Conservation (phyloP, 805 yeast species). For the Brettanomyces bruxellensis region DNA sequence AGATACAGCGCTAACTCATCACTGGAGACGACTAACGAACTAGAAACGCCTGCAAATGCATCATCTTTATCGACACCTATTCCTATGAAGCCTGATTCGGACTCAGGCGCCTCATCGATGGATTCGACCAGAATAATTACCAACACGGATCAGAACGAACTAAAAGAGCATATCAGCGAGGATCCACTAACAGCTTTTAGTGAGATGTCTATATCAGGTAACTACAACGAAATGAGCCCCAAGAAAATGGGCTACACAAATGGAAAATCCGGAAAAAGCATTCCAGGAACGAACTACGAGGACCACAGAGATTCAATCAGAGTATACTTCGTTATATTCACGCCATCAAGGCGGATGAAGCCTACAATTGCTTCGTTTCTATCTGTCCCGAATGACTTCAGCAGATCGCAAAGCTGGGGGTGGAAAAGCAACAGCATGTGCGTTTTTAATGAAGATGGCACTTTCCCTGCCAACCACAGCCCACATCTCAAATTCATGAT, state of each 20-base stretch:
- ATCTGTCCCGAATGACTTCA: conserved; percentile 46
- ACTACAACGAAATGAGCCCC: not conserved
- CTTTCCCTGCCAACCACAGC: conserved; percentile 34
- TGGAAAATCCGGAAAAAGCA: not conserved
- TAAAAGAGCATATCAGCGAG: conserved; percentile 12
- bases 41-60: not conserved
- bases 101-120: not conserved
- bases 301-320: conserved; percentile 37
- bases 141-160: not conserved
- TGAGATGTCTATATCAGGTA: not conserved
- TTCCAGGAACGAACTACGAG: conserved; percentile 26
- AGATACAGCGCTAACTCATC: not conserved
- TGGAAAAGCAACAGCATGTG: conserved; percentile 52
- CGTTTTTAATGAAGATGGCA: conserved; percentile 39
- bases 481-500: conserved; percentile 40
- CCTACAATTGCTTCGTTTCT: conserved; percentile 42
- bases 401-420: conserved; percentile 51
- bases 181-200: conserved; percentile 7
- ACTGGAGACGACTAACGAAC: not conserved
- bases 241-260: not conserved
- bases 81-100: not conserved
- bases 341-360: conserved; percentile 39
- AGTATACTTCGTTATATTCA: conserved; percentile 45
- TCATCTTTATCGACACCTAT: conserved; percentile 1
- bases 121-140: not conserved